phyloP scores from a whole-genome alignment of 441 rosid genomes.

The Euphorbia schlechtendalii region DNA sequence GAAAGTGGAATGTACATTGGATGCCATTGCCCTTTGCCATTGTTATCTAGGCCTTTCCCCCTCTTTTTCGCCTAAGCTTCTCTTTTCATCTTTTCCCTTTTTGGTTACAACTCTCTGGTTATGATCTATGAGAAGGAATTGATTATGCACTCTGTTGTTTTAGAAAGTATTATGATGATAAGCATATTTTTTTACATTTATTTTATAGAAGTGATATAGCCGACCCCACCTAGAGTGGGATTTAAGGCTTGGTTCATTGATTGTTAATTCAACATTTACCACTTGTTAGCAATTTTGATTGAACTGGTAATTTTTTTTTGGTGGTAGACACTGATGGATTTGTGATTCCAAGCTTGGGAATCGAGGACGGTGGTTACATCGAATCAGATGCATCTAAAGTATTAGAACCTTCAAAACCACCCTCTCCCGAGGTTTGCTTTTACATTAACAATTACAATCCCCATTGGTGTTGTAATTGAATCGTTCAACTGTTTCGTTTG shows the following conservation, averaged over 20 bases:
- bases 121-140: not conserved
- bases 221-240: no score
- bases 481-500: not conserved
- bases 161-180: not conserved
- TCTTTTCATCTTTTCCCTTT: not conserved
- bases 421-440: slow-evolving; percentile 51
- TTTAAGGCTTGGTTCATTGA: no score
- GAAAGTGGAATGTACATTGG: not conserved
- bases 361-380: slow-evolving; percentile 32
- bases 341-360: slow-evolving; percentile 90
- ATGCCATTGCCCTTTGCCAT: not conserved
- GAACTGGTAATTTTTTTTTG: slow-evolving; percentile 7
- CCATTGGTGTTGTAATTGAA: not conserved
- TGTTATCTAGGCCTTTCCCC: not conserved
- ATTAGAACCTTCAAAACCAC: slow-evolving; percentile 37
- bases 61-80: not conserved
- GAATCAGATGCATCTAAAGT: slow-evolving; percentile 32
- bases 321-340: slow-evolving; percentile 80
- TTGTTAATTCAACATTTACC: not conserved
- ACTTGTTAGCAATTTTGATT: not conserved
- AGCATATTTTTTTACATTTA: no score
- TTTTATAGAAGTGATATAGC: no score
- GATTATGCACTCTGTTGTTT: not conserved
- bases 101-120: not conserved
- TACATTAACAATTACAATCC: no score